Conservation (phyloP, 768 basidiomycete genomes). For the Scleroderma bovista region DNA sequence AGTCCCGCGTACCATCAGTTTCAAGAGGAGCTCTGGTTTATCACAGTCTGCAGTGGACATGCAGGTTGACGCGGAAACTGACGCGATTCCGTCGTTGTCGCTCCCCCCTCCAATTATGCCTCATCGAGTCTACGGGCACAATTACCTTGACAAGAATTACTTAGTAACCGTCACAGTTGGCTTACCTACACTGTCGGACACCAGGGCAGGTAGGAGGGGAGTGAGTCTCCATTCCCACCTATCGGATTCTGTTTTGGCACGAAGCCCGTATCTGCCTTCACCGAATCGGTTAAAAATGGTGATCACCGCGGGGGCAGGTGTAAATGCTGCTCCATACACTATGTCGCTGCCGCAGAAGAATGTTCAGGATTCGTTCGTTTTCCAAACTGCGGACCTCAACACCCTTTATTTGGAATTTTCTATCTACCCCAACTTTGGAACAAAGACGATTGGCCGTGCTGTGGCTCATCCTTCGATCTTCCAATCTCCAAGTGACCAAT, state of each 20-base stretch:
- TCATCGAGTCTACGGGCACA: slow-evolving; percentile 95
- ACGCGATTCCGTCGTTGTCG: slow-evolving; percentile 90
- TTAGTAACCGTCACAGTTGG: slow-evolving; percentile 87
- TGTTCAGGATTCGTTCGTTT: slow-evolving; percentile 68
- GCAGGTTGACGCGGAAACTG: slow-evolving; percentile 64
- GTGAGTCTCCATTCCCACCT: slow-evolving; percentile 73
- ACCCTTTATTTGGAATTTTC: slow-evolving; percentile 85
- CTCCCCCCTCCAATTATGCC: slow-evolving; percentile 98
- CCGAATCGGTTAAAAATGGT: slow-evolving; percentile 86
- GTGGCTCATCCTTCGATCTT: slow-evolving; percentile 79
- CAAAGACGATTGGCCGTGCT: slow-evolving; percentile 91
- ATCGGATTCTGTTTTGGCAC: slow-evolving; percentile 61
- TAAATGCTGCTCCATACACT: slow-evolving; percentile 83
- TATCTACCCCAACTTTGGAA: slow-evolving; percentile 95
- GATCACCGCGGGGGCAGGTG: slow-evolving; percentile 83
- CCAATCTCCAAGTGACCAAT: slow-evolving; percentile 45
- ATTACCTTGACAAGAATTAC: slow-evolving; percentile 81
- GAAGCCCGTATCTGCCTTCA: slow-evolving; percentile 62
- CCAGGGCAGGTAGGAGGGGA: slow-evolving; percentile 34
- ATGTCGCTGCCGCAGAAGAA: slow-evolving; percentile 80
- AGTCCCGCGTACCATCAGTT: slow-evolving; percentile 10
- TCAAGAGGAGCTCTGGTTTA: slow-evolving; percentile 14
- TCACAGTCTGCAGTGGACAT: slow-evolving; percentile 27
- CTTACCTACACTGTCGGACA: slow-evolving; percentile 32
- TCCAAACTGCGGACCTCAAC: slow-evolving; percentile 76